A percentile compares a stretch with the other conserved stretches of the same genome.
These are phyloP conservation scores for Solanum tarapatanum DNA, from an alignment of 257 asterid species.

Conservation along the genomic window DNA sequence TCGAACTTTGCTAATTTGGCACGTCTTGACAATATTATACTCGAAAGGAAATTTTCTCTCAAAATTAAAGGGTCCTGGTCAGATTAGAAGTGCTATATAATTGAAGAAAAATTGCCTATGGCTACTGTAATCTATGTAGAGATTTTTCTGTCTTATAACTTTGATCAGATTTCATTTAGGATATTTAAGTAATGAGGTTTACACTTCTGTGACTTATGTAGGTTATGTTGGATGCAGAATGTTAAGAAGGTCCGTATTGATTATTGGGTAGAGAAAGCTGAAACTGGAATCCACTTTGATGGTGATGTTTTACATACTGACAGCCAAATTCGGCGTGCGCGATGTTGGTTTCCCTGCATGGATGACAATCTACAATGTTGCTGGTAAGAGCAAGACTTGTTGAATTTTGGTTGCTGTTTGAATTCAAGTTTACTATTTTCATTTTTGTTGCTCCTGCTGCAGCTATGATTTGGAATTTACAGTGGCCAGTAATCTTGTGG, in stretches of 20 bases:
- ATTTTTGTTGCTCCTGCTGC: conserved; percentile 17
- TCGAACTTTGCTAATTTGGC: background rate
- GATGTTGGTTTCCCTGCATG: conserved; percentile 99
- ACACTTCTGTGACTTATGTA: conserved; percentile 32
- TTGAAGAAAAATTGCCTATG: background rate
- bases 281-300: conserved; percentile 85
- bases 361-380: conserved; percentile 87
- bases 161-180: conserved; percentile 8
- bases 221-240: conserved; percentile 66
- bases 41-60: background rate
- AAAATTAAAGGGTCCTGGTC: background rate
- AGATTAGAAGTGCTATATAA: background rate
- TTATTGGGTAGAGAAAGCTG: conserved; percentile 98
- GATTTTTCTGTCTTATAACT: background rate
- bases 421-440: conserved; percentile 2
- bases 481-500: conserved; percentile 79
- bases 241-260: conserved; percentile 69
- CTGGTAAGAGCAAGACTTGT: conserved; percentile 38
- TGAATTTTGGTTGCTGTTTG: background rate
- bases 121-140: background rate
- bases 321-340: conserved; percentile 95
- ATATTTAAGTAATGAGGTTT: conserved; percentile 22
- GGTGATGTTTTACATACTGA: conserved; percentile 73
- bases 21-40: background rate
- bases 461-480: conserved; percentile 97